Conservation (phyloP, 768 basidiomycete species). For the Hericium alpestre region DNA sequence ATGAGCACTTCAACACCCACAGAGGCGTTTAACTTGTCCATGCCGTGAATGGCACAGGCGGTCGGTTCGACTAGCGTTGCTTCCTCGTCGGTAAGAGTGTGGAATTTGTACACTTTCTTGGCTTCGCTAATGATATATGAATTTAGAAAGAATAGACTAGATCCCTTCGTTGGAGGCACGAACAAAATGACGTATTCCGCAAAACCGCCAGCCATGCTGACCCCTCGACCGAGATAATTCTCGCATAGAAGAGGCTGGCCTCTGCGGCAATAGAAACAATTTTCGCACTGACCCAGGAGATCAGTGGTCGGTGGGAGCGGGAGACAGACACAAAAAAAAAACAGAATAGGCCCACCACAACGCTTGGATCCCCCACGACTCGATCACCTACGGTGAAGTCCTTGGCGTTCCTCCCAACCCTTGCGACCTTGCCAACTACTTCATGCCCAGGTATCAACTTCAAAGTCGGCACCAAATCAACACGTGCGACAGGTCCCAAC, state of each 20-base stretch:
- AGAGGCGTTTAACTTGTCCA: conserved; percentile 31
- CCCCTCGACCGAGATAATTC: conserved; percentile 71
- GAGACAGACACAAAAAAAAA: background rate
- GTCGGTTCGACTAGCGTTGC: conserved; percentile 84
- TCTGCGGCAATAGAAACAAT: conserved; percentile 80
- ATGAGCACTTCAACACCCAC: conserved; percentile 31
- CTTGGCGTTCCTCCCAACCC: conserved; percentile 71
- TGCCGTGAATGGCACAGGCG: conserved; percentile 50
- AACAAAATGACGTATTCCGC: conserved; percentile 83
- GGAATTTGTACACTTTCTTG: conserved; percentile 69
- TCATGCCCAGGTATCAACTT: conserved; percentile 70
- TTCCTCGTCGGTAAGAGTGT: conserved; percentile 77
- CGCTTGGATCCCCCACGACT: conserved; percentile 72
- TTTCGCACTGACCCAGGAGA: conserved; percentile 46
- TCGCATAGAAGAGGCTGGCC: conserved; percentile 84
- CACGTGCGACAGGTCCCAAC: background rate
- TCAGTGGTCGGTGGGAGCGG: background rate
- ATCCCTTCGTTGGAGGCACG: conserved; percentile 17
- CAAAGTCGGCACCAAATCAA: background rate
- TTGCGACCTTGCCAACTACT: conserved; percentile 61
- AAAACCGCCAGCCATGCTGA: conserved; percentile 76
- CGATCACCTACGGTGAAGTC: conserved; percentile 72
- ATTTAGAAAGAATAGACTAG: conserved; percentile 13
- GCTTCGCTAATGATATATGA: conserved; percentile 35
- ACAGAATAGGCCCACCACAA: conserved; percentile 38